Evolutionary conservation across 2,329 filamentous ascomycete genomes (phyloP), one percentile per base, ranked within the genome.

Genomic region (Pseudogymnoascus sp.): DNA sequence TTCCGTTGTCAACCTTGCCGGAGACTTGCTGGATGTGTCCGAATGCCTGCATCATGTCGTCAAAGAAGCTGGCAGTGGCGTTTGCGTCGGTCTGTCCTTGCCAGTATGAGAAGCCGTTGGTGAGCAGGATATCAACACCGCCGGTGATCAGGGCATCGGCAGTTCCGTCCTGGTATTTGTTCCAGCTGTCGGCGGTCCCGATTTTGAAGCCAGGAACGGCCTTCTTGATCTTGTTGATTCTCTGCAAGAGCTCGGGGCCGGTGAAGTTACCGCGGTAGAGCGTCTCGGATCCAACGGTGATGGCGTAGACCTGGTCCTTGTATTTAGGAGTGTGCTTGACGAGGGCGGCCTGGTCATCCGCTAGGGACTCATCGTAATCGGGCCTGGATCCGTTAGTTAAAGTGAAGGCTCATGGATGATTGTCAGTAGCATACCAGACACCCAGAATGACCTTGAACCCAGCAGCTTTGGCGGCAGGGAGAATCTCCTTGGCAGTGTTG

Each of bases 91-190:
- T 74, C 69, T 79, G 78, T 39, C 80, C 83, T 71, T 89, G 86
- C 86, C 86, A 89, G 77, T 87, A 89, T 30, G 82, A 80, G 70
- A 89, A 89, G 23, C 83, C 86, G 69, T 89, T 89, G 70, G 81
- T 77, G 62, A 89, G 75, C 60, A 68, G 73, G 61, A 88, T 81
- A 58, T 86, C 82, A 58, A 79, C 67, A 58, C 66, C 80, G 52
- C 78, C 79, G 58, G 72, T 71, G 67, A 88, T 81, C 64, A 88
- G 74, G 12, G 80, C 75, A 70, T 89, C 82, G 37, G 81, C 85
- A 23, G 85, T 87, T 37, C 84, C 85, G 69, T 88, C 85, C 52
- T 80, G 77, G 68, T 78, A 85, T 73, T 86, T 87, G 75, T 88
- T 89, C 86, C 86, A 89, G 69, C 79, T 83, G 73, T 89, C 86